Conservation (phyloP, 2,329 filamentous ascomycete species). For the Fonsecaea pugnacius region DNA sequence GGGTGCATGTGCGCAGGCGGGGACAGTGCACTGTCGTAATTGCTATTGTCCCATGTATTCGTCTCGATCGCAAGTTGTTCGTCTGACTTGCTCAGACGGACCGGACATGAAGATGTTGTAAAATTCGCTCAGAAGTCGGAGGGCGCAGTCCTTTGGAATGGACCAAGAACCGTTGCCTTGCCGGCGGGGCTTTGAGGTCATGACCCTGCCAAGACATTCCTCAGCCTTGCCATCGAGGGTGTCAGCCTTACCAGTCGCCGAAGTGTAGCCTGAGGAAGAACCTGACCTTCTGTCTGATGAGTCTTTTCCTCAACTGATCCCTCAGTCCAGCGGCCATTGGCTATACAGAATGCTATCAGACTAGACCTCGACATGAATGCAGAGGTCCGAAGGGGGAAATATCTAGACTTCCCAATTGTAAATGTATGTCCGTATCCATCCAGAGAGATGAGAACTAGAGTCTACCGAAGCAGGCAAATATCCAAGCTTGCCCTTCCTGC, state of each 20-base stretch:
- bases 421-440: no score
- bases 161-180: background rate
- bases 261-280: no score
- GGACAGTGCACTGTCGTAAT: background rate
- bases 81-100: conserved; percentile 4
- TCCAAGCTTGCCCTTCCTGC: background rate
- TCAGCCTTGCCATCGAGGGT: background rate
- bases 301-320: no score
- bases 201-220: conserved; percentile 1
- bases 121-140: background rate
- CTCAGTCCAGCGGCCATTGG: no score
- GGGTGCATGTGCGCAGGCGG: conserved; percentile 26
- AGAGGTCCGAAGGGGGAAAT: no score
- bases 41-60: conserved; percentile 13
- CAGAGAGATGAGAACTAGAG: no score
- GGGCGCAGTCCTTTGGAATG: conserved; percentile 1
- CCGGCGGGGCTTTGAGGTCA: background rate
- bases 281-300: no score
- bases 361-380: background rate
- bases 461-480: no score
- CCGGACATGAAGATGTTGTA: background rate
- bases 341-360: no score
- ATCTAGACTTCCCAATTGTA: no score
- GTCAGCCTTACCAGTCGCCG: background rate
- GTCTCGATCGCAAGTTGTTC: background rate